These are phyloP conservation scores for Dorcoceras hygrometricum DNA, from an alignment of 257 asterid genomes.

Conservation along the genomic window DNA sequence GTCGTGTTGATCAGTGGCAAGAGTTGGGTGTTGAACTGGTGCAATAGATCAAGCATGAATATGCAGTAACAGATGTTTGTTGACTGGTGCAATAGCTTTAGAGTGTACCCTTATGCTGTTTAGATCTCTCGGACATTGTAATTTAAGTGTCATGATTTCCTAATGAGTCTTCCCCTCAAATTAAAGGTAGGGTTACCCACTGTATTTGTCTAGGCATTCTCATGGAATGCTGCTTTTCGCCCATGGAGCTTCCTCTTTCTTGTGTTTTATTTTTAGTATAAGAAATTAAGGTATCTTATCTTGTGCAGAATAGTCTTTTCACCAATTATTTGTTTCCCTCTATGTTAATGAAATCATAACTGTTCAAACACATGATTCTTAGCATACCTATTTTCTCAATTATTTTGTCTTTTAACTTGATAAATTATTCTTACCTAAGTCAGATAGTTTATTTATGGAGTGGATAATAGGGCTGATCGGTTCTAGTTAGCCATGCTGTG, in stretches of 20 bases:
- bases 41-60: neutral
- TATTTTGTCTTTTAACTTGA: neutral
- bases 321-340: neutral
- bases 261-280: no score
- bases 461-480: neutral
- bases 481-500: neutral
- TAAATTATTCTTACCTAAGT: neutral
- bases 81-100: slow-evolving; percentile 14
- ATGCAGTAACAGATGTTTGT: neutral
- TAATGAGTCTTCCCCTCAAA: neutral
- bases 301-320: neutral
- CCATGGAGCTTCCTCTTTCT: neutral
- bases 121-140: slow-evolving; percentile 2
- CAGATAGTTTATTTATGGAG: slow-evolving; percentile 2
- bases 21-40: slow-evolving; percentile 8
- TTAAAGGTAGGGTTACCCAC: neutral
- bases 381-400: neutral
- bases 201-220: neutral
- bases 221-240: neutral
- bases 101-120: neutral
- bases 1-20: slow-evolving; percentile 6
- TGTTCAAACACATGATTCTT: neutral
- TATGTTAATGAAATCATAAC: neutral
- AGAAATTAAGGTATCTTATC: slow-evolving; percentile 2
- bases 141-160: neutral